Conservation (phyloP, 2,329 filamentous ascomycete genomes). For the Colletotrichum paranaense region DNA sequence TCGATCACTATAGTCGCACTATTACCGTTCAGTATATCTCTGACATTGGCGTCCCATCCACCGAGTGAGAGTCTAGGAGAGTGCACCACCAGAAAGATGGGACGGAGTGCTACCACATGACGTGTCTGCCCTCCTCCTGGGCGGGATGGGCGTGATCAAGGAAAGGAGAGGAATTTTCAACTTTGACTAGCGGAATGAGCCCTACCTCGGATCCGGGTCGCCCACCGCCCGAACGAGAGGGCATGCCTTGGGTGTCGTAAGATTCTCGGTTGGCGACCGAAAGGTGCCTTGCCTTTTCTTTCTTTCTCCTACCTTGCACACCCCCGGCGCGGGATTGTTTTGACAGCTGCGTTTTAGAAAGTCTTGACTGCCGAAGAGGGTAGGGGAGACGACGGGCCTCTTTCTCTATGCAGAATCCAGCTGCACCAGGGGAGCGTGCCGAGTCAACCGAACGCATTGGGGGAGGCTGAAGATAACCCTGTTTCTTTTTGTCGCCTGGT, state of each 20-base stretch:
- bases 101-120: not conserved
- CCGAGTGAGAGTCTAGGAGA: not conserved
- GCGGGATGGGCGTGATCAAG: not conserved
- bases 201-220: not conserved
- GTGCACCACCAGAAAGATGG: not conserved
- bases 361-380: not conserved
- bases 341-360: not conserved
- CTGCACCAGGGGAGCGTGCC: not conserved
- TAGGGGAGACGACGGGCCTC: not conserved
- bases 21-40: not conserved
- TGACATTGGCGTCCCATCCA: not conserved
- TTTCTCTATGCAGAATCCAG: not conserved
- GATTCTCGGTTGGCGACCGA: not conserved
- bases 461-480: not conserved
- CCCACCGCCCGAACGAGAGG: slow-evolving; percentile 7
- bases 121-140: not conserved
- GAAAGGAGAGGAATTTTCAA: too few relatives aligned
- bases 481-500: not conserved
- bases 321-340: slow-evolving; percentile 4
- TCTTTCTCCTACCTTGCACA: not conserved
- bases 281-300: not conserved
- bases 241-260: slow-evolving; percentile 6
- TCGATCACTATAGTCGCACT: not conserved
- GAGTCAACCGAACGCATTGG: slow-evolving; percentile 14
- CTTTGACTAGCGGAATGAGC: not conserved